Evolutionary conservation across 2,329 filamentous ascomycete genomes (phyloP).

Genomic region (Ampelomyces quisqualis): DNA sequence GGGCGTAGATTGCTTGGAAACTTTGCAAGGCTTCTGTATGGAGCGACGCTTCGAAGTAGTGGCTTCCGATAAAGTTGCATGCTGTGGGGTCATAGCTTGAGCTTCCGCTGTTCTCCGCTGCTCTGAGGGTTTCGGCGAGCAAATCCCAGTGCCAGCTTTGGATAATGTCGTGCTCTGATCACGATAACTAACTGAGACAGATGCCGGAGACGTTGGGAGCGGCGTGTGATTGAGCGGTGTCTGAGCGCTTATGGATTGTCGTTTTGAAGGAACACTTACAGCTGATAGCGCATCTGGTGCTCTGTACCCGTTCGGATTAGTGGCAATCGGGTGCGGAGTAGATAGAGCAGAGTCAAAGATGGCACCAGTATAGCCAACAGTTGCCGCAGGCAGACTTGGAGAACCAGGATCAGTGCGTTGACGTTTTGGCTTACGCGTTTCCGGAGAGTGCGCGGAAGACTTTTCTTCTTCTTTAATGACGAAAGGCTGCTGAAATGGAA

Average conservation of each 20-base stretch:
- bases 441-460: background rate
- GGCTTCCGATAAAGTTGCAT: background rate
- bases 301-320: background rate
- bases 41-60: background rate
- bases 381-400: background rate
- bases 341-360: too few relatives aligned
- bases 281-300: background rate
- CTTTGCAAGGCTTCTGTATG: constrained; percentile 1
- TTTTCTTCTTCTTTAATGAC: constrained; percentile 2
- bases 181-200: background rate
- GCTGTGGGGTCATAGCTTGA: too few relatives aligned
- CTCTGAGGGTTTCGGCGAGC: background rate
- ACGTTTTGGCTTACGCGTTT: constrained; percentile 15
- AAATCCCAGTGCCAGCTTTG: background rate
- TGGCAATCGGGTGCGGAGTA: too few relatives aligned
- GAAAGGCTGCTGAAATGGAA: constrained; percentile 6
- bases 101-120: too few relatives aligned
- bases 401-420: constrained; percentile 12
- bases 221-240: too few relatives aligned
- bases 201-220: background rate
- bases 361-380: too few relatives aligned
- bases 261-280: background rate
- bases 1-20: background rate
- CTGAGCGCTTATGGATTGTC: background rate
- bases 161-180: background rate